phyloP scores from a whole-genome alignment of 2,329 filamentous ascomycete genomes.

The Fusarium sp. region DNA sequence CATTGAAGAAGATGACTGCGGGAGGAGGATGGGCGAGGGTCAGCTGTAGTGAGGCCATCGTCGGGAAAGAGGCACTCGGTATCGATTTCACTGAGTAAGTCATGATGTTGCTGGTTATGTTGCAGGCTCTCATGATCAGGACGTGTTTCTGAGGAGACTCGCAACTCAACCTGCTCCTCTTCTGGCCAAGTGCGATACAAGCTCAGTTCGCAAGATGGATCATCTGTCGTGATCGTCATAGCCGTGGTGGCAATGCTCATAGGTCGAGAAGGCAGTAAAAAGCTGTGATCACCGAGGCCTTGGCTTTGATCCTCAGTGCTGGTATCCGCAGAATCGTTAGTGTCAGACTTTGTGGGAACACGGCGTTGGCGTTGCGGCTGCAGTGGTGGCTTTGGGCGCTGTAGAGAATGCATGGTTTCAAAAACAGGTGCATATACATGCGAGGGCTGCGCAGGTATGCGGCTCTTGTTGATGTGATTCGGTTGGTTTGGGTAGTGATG shows the following conservation, averaged over 20 bases:
- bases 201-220: slow-evolving; percentile 16
- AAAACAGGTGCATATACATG: slow-evolving; percentile 38
- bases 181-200: slow-evolving; percentile 32
- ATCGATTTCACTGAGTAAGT: slow-evolving; percentile 44
- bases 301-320: slow-evolving; percentile 18
- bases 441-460: slow-evolving; percentile 34
- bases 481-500: slow-evolving; percentile 35
- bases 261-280: slow-evolving; percentile 45
- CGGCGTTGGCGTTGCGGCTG: slow-evolving; percentile 28
- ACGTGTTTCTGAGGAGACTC: slow-evolving; percentile 27
- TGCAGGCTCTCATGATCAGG: slow-evolving; percentile 20
- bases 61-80: slow-evolving; percentile 42
- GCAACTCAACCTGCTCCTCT: slow-evolving; percentile 39
- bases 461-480: slow-evolving; percentile 26
- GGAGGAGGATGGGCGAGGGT: slow-evolving; percentile 49
- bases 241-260: slow-evolving; percentile 44
- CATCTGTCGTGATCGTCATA: slow-evolving; percentile 27
- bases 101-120: slow-evolving; percentile 35
- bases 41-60: slow-evolving; percentile 25
- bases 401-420: slow-evolving; percentile 36
- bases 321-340: slow-evolving; percentile 21
- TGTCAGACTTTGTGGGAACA: slow-evolving; percentile 33
- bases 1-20: slow-evolving; percentile 45
- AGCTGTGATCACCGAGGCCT: slow-evolving; percentile 42
- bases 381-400: slow-evolving; percentile 31